Evolutionary conservation across 2,329 filamentous ascomycete genomes (phyloP).

Genomic region (Ophiosphaerella narmari): DNA sequence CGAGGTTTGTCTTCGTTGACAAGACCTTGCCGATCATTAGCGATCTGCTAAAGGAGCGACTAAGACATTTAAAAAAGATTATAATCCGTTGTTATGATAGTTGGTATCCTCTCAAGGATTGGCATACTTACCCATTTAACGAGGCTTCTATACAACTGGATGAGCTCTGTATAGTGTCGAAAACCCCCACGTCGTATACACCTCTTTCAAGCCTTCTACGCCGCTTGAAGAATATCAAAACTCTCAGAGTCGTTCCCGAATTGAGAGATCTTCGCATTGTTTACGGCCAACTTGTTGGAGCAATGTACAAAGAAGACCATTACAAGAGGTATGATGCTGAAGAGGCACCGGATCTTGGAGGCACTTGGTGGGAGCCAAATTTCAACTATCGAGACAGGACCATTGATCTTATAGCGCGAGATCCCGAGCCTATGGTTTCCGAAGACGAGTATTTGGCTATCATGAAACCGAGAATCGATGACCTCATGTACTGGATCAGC

Average conservation of each 20-base stretch:
- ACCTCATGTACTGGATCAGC: constrained; percentile 26
- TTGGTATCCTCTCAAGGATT: constrained; percentile 37
- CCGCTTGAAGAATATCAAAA: constrained; percentile 37
- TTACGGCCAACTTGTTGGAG: constrained; percentile 44
- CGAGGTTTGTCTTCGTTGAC: constrained; percentile 38
- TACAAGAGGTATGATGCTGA: constrained; percentile 44
- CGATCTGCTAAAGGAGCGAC: neutral
- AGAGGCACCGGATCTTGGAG: constrained; percentile 32
- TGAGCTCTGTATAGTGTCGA: constrained; percentile 21
- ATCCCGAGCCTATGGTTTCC: constrained; percentile 33
- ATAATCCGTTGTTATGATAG: constrained; percentile 34
- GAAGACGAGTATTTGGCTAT: constrained; percentile 46
- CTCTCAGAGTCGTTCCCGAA: constrained; percentile 43
- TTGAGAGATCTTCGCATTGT: neutral
- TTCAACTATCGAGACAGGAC: constrained; percentile 33
- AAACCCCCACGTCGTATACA: neutral
- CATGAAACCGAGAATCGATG: constrained; percentile 45
- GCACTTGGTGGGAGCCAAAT: constrained; percentile 48
- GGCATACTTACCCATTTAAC: constrained; percentile 41
- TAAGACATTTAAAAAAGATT: constrained; percentile 37
- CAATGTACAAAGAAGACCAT: constrained; percentile 49
- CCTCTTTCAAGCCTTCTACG: constrained; percentile 19
- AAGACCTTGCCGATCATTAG: constrained; percentile 12
- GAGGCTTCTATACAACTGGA: constrained; percentile 35
- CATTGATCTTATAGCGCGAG: constrained; percentile 35